Evolutionary conservation across 768 basidiomycete species (phyloP).

Genomic region (Tylopilus vinaceipallidus): DNA sequence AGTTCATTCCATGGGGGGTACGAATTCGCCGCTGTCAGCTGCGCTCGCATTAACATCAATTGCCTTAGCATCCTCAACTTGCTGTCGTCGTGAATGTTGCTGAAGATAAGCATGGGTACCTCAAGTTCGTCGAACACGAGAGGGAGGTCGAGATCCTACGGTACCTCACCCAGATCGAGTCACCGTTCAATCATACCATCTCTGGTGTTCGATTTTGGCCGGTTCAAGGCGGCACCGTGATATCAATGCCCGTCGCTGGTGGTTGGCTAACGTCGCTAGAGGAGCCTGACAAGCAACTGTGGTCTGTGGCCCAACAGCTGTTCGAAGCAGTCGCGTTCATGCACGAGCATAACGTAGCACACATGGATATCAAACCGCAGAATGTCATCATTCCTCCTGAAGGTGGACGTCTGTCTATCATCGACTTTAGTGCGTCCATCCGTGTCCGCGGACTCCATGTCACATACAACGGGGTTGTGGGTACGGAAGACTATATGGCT

Average conservation of each 20-base stretch:
- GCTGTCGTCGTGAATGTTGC: not conserved
- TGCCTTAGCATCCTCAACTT: conserved; percentile 12
- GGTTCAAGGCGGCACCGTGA: not conserved
- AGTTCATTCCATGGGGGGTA: not conserved
- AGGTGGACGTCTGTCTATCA: not conserved
- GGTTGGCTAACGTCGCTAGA: not conserved
- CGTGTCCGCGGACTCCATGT: not conserved
- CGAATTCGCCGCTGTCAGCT: not conserved
- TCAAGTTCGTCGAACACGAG: conserved; percentile 9
- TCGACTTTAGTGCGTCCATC: not conserved
- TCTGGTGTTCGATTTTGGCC: not conserved
- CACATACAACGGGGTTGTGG: not conserved
- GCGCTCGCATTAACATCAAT: not conserved
- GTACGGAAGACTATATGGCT: not conserved
- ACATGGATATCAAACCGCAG: conserved; percentile 15
- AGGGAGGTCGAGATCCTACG: conserved; percentile 5
- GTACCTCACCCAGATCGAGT: conserved; percentile 7
- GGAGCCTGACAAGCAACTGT: not conserved
- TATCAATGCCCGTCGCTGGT: conserved; percentile 1
- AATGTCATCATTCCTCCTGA: not conserved
- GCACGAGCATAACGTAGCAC: conserved; percentile 16
- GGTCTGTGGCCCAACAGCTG: conserved; percentile 1
- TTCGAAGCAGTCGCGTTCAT: conserved; percentile 5
- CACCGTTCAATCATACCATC: conserved; percentile 12
- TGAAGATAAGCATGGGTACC: not conserved